phyloP scores from a whole-genome alignment of 345 rosid species.

The Salix viminalis region DNA sequence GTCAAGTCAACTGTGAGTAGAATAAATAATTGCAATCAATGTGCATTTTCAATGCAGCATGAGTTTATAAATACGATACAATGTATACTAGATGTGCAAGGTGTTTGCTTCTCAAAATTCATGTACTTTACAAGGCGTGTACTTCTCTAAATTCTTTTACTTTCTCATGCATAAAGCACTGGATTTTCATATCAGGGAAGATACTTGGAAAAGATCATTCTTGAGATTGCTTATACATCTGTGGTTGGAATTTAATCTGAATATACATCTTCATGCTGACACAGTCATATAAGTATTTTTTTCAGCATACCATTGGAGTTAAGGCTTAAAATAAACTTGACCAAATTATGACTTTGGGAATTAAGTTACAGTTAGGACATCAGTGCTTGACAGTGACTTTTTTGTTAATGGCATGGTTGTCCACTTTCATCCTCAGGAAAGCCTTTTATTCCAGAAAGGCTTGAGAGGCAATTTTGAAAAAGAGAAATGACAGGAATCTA shows the following conservation, averaged over 20 bases:
- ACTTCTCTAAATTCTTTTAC: background rate
- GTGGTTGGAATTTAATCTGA: background rate
- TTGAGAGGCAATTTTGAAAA: background rate
- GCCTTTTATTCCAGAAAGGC: background rate
- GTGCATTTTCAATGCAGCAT: background rate
- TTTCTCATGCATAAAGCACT: background rate
- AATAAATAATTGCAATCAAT: background rate
- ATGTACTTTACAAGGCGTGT: background rate
- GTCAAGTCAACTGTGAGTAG: slow-evolving; percentile 51
- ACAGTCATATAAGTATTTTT: no score
- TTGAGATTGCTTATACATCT: background rate
- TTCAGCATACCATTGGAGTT: background rate
- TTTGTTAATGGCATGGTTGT: background rate
- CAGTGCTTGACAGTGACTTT: background rate
- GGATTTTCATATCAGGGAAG: background rate
- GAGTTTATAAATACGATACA: background rate
- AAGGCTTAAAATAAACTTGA: background rate
- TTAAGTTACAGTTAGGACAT: background rate
- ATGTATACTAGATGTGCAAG: background rate
- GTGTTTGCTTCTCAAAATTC: background rate
- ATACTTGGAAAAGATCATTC: background rate
- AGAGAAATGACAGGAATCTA: background rate
- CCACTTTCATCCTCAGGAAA: background rate
- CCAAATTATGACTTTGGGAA: background rate
- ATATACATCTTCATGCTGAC: background rate